These are phyloP conservation scores for Lunasporangiospora selenospora DNA, from an alignment of 192 early-diverging fungal species.

Conservation along the genomic window DNA sequence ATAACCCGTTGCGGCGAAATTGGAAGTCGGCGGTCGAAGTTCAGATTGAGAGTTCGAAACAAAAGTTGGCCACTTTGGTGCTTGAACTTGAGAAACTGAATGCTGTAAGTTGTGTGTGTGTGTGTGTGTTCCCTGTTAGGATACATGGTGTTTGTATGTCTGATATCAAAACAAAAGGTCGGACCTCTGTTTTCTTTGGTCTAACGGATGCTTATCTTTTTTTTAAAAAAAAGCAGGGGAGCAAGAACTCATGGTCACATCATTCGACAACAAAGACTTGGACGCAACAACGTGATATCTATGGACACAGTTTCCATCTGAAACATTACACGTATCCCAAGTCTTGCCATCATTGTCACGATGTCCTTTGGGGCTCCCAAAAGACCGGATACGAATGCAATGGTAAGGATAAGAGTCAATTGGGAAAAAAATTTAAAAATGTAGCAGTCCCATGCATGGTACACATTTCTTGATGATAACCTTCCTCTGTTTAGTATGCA, in stretches of 20 bases:
- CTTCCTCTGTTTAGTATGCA: constrained; percentile 39
- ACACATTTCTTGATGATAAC: too few relatives aligned
- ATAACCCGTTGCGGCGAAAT: constrained; percentile 26
- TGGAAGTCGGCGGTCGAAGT: constrained; percentile 46
- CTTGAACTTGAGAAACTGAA: constrained; percentile 31
- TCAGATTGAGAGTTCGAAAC: constrained; percentile 42
- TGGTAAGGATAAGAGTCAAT: too few relatives aligned
- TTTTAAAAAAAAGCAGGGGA: too few relatives aligned
- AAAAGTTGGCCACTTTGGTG: constrained; percentile 9
- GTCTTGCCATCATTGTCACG: constrained; percentile 45
- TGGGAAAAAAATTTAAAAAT: too few relatives aligned
- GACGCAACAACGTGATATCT: constrained; percentile 32
- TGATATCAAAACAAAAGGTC: too few relatives aligned
- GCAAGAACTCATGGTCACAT: too few relatives aligned
- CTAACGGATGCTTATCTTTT: too few relatives aligned
- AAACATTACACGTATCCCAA: constrained; percentile 37
- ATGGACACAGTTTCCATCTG: constrained; percentile 38
- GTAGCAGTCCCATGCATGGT: too few relatives aligned
- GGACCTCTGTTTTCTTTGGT: too few relatives aligned
- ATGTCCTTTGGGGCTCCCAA: constrained; percentile 48
- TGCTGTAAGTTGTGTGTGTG: constrained; percentile 2
- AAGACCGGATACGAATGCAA: constrained; percentile 45
- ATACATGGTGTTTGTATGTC: too few relatives aligned
- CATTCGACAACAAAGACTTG: too few relatives aligned
- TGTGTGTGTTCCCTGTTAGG: too few relatives aligned